phyloP scores from a whole-genome alignment of 371 early-diverging fungal genomes.

The Saksenaea oblongispora region DNA sequence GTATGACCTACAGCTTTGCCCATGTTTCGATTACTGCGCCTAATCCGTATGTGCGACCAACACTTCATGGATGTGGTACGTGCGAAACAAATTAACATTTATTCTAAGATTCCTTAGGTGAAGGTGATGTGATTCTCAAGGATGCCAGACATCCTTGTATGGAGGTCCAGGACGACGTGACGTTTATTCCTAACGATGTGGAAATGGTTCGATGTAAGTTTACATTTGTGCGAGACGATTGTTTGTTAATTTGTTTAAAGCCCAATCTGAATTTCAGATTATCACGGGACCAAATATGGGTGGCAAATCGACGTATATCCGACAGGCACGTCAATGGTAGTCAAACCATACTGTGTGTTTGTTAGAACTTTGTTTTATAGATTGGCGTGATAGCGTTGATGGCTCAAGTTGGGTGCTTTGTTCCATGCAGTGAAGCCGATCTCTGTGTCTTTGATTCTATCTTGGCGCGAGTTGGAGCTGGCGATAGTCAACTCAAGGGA shows the following conservation, averaged over 20 bases:
- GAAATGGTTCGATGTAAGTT: slow-evolving; percentile 63
- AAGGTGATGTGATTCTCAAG: slow-evolving; percentile 64
- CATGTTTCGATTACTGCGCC: slow-evolving; percentile 85
- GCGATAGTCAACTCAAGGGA: slow-evolving; percentile 92
- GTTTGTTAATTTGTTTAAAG: slow-evolving; percentile 22
- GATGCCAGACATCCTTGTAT: slow-evolving; percentile 92
- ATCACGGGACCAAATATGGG: slow-evolving; percentile 98
- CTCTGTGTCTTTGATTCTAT: slow-evolving; percentile 92
- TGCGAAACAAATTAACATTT: neutral
- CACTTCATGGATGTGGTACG: slow-evolving; percentile 53
- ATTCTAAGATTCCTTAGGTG: slow-evolving; percentile 31
- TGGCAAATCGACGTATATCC: slow-evolving; percentile 95
- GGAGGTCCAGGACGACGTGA: slow-evolving; percentile 90
- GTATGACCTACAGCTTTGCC: slow-evolving; percentile 68
- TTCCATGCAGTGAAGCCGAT: slow-evolving; percentile 87
- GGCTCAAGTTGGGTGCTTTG: slow-evolving; percentile 98
- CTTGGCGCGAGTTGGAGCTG: slow-evolving; percentile 95
- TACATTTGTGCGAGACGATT: neutral
- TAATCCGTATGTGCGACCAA: slow-evolving; percentile 82
- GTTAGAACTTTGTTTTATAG: slow-evolving; percentile 22
- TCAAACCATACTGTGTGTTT: neutral
- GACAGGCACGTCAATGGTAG: slow-evolving; percentile 56
- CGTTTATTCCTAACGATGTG: slow-evolving; percentile 94
- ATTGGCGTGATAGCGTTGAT: slow-evolving; percentile 93
- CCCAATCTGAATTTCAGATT: slow-evolving; percentile 67